A percentile compares a stretch with the other conserved stretches of the same genome.
These are phyloP conservation scores for Rhododendron vialii DNA, from an alignment of 148 eudicot species.

Conservation along the genomic window DNA sequence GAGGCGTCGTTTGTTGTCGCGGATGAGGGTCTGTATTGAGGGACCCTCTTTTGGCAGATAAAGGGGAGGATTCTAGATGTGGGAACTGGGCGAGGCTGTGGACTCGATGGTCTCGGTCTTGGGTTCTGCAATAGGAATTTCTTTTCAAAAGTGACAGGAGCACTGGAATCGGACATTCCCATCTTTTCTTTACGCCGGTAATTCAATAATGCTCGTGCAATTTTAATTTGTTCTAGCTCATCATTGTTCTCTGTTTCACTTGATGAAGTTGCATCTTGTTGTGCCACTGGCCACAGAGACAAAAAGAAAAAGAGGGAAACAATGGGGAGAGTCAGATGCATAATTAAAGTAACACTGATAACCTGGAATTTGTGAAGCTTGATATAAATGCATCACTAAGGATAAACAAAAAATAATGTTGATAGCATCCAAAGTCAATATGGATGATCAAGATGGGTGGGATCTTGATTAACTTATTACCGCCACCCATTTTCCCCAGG, in stretches of 20 bases:
- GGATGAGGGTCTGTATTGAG: constrained; percentile 35
- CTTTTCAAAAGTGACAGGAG: constrained; percentile 45
- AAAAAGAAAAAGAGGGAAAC: background rate
- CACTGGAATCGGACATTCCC: constrained; percentile 21
- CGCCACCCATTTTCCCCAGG: background rate
- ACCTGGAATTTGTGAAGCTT: background rate
- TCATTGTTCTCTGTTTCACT: constrained; percentile 62
- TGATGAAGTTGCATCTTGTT: constrained; percentile 49
- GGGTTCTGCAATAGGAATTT: constrained; percentile 37
- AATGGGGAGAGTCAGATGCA: background rate
- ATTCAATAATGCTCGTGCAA: constrained; percentile 69
- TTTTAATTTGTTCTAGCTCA: constrained; percentile 75
- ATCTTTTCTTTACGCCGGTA: constrained; percentile 53
- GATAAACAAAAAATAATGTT: too few relatives aligned
- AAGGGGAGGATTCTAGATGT: constrained; percentile 77
- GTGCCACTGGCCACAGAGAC: constrained; percentile 48
- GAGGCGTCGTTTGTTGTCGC: constrained; percentile 24
- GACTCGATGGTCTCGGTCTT: constrained; percentile 60
- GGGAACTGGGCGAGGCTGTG: constrained; percentile 45
- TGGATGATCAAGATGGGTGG: background rate
- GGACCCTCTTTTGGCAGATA: constrained; percentile 42
- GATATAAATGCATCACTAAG: background rate
- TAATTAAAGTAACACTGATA: background rate
- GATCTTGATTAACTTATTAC: background rate
- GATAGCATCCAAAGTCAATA: background rate